Evolutionary conservation across 441 rosid species (phyloP), one percentile per base, ranked within the genome.

Genomic region (Capsella rubella): DNA sequence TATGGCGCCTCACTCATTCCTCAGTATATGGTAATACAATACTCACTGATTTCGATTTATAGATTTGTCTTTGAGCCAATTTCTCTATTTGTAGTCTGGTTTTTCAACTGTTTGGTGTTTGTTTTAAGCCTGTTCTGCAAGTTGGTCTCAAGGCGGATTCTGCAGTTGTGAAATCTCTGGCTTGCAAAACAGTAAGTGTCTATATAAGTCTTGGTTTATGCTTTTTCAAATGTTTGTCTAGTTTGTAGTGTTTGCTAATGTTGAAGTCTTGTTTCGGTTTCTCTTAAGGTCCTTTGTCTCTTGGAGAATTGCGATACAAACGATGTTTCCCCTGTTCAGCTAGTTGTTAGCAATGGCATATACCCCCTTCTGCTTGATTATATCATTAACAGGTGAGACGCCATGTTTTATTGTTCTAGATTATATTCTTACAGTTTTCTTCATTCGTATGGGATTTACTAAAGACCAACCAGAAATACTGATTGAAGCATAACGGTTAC

Each of bases 1-100:
- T 87, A 87, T 74, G 97, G 96, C 3, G 90, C 93, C 45, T 89
- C 92, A 37, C 79, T 90, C 34, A 89, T 94, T 64, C 95, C 95
- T 31, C 89, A 85, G 6, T 87, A 84, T 63, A 82, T 89, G 99
- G 97, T 91, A 83, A 45, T 34, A 10, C 66, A 83, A 35, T 34
- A 10, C 66, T 64, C 58, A 15, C 25, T 0, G 9, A 29, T 13
- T 69, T 59, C 16, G 34, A 49, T 40, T n/a, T 52, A 2, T 34
- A 29, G 31, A 29, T 1, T 8, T 18, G n/a, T 63, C 1, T 46
- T 47, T 21, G 35, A 32, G 9, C 40, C 34, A 37, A n/a, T 61
- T 60, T 16, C 46, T 39, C 10, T 52, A 66, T 58, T 72, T 43
- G 43, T 42, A 58, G 29, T 29, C 59, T 72, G 43, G 54, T 47